A percentile compares a stretch with the other conserved stretches of the same genome.
These are phyloP conservation scores for Ogataea glucozyma DNA, from an alignment of 805 yeast species.

Conservation along the genomic window DNA sequence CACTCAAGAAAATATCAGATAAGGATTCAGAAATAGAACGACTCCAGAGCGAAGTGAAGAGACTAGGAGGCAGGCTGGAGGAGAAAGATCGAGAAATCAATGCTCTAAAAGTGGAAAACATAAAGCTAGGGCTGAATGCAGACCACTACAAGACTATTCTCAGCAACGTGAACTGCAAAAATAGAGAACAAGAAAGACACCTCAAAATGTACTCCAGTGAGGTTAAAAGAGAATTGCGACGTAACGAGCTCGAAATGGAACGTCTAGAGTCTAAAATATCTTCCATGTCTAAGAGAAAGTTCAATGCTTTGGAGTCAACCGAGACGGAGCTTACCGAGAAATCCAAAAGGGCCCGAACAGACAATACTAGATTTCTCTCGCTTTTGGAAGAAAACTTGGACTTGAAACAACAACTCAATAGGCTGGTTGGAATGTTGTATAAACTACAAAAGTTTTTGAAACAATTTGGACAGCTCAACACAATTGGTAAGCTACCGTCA, in stretches of 20 bases:
- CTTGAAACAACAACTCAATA: slow-evolving; percentile 14
- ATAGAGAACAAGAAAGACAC: slow-evolving; percentile 21
- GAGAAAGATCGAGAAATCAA: slow-evolving; percentile 23
- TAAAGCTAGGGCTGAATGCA: slow-evolving; percentile 18
- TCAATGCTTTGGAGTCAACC: neutral
- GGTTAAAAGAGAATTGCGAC: slow-evolving; percentile 24
- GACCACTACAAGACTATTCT: slow-evolving; percentile 17
- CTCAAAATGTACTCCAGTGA: slow-evolving; percentile 22
- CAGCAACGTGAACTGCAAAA: slow-evolving; percentile 15
- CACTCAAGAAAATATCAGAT: slow-evolving; percentile 15
- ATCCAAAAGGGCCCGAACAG: slow-evolving; percentile 11
- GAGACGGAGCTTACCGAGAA: neutral
- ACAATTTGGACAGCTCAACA: slow-evolving; percentile 13
- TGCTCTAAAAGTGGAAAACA: slow-evolving; percentile 20
- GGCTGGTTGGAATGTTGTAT: slow-evolving; percentile 13
- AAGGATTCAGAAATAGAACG: slow-evolving; percentile 18
- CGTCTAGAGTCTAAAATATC: slow-evolving; percentile 16
- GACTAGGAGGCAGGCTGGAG: slow-evolving; percentile 8
- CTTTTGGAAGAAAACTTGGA: slow-evolving; percentile 18
- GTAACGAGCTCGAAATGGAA: slow-evolving; percentile 21
- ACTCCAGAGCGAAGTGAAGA: slow-evolving; percentile 13
- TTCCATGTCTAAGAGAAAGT: slow-evolving; percentile 9
- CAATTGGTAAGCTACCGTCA: slow-evolving; percentile 11
- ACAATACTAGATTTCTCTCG: slow-evolving; percentile 13
- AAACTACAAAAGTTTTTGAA: slow-evolving; percentile 17